Percentiles rank a stretch among this genome's conserved stretches.
phyloP scores from a whole-genome alignment of 1,284 basidiomycete species.

The Xerocomus minutiporus region DNA sequence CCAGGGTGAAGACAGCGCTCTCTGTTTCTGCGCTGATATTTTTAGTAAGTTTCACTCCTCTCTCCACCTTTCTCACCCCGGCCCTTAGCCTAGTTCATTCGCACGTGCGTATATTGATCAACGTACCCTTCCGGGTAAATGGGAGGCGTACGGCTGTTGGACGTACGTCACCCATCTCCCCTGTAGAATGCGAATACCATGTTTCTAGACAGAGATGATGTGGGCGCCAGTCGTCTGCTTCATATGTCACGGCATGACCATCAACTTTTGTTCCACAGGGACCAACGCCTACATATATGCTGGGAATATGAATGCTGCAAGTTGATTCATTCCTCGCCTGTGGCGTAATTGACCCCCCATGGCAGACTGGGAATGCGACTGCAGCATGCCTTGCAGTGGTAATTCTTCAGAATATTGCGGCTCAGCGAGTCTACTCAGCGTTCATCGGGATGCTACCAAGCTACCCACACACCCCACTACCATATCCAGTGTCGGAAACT shows the following conservation, averaged over 20 bases:
- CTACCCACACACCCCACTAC: conserved; percentile 55
- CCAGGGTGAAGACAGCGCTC: too few relatives aligned
- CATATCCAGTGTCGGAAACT: conserved; percentile 31
- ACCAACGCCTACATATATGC: conserved; percentile 51
- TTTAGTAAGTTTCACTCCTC: not conserved
- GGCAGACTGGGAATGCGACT: conserved; percentile 53
- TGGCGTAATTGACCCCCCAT: not conserved
- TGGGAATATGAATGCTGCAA: conserved; percentile 67
- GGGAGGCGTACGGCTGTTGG: not conserved
- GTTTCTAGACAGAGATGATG: conserved; percentile 2
- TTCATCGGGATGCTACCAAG: conserved; percentile 57
- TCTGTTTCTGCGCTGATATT: not conserved
- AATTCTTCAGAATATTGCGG: conserved; percentile 58
- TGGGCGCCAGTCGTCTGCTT: conserved; percentile 40
- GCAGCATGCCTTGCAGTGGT: conserved; percentile 60
- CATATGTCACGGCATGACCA: conserved; percentile 55
- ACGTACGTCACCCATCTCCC: not conserved
- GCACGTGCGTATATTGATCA: not conserved
- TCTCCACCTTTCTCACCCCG: not conserved
- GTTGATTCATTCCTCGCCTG: conserved; percentile 17
- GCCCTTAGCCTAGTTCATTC: not conserved
- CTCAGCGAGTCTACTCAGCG: conserved; percentile 52
- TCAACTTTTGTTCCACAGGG: conserved; percentile 54
- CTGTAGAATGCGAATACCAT: not conserved
- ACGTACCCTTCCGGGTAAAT: not conserved